phyloP scores from a whole-genome alignment of 305 asterid species.

The Fraxinus velutina region DNA sequence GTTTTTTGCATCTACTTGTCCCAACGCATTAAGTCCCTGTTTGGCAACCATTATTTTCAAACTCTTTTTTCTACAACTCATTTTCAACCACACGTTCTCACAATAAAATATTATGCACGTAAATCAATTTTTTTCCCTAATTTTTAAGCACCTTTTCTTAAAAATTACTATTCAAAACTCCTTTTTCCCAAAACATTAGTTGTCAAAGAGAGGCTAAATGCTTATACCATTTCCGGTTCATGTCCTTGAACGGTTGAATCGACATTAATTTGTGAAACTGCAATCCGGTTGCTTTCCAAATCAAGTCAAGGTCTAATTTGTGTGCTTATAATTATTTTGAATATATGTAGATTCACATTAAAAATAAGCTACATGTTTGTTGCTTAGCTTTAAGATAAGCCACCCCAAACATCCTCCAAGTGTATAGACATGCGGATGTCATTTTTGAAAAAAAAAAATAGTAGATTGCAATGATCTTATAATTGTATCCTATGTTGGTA shows the following conservation, averaged over 20 bases:
- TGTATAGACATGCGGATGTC: not conserved
- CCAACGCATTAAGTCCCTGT: not conserved
- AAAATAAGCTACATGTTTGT: not conserved
- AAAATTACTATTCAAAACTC: not conserved
- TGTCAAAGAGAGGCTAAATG: not conserved
- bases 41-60: not conserved
- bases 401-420: not conserved
- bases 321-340: not conserved
- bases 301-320: not conserved
- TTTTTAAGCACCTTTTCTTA: not conserved
- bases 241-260: not conserved
- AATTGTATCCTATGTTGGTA: not conserved
- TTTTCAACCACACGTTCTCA: not conserved
- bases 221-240: not conserved
- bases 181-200: not conserved
- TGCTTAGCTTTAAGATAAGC: too few species aligned
- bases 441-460: too few species aligned
- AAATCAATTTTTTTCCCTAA: not conserved
- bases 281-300: not conserved
- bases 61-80: not conserved
- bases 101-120: too few species aligned
- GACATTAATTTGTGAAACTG: not conserved
- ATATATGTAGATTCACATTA: too few species aligned
- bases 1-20: not conserved
- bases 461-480: not conserved